A percentile compares a stretch with the other conserved stretches of the same genome.
Evolutionary conservation across 2,329 filamentous ascomycete genomes (phyloP).

Genomic region (Madurella mycetomatis): DNA sequence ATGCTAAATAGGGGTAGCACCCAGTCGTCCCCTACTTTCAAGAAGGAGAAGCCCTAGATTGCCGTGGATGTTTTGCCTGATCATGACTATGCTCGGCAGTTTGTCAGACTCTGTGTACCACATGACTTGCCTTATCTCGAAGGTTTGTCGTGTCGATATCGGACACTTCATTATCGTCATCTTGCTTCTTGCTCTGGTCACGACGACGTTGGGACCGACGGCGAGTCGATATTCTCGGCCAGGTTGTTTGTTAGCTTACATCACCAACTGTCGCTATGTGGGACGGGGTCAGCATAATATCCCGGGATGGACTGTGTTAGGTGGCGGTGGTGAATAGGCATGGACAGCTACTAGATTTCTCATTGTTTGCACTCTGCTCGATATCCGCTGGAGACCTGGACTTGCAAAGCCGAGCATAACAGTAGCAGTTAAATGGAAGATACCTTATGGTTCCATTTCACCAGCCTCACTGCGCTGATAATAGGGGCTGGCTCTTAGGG

Average conservation of each 20-base stretch:
- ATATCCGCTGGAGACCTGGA: conserved; percentile 20
- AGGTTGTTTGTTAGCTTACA: conserved; percentile 24
- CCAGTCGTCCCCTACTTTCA: conserved; percentile 48
- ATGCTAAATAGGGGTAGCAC: conserved; percentile 41
- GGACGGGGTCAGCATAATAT: conserved; percentile 18
- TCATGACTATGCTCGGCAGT: conserved; percentile 21
- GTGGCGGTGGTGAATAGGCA: conserved; percentile 18
- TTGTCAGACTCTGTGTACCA: conserved; percentile 12
- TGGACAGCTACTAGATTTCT: conserved; percentile 19
- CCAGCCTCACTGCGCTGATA: not conserved
- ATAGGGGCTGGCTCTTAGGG: not conserved
- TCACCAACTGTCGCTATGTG: conserved; percentile 24
- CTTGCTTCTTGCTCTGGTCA: conserved; percentile 18
- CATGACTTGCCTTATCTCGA: conserved; percentile 20
- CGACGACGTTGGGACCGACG: conserved; percentile 12
- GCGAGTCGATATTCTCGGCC: conserved; percentile 10
- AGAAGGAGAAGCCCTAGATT: conserved; percentile 37
- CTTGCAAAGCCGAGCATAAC: conserved; percentile 14
- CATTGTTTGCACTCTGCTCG: conserved; percentile 27
- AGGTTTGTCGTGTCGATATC: conserved; percentile 20
- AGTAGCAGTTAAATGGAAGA: conserved; percentile 19
- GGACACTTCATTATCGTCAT: conserved; percentile 25
- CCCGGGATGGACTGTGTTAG: conserved; percentile 21
- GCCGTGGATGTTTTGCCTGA: conserved; percentile 22
- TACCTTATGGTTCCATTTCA: conserved; percentile 2